Conservation (phyloP, 1,139 yeast genomes). For the Magnusiomyces tetraspermus region DNA sequence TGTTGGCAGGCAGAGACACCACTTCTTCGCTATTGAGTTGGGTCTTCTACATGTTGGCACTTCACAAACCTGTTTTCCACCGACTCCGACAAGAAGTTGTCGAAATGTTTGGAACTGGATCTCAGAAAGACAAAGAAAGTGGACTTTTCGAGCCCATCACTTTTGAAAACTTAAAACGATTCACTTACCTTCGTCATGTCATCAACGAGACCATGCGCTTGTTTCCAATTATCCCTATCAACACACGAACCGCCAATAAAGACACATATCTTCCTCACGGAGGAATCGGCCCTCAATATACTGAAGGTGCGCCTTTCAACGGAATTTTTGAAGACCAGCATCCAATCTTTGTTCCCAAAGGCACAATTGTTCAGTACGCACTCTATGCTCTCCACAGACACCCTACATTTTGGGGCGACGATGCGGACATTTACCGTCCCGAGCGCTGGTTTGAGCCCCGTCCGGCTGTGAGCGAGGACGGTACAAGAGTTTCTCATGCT, state of each 20-base stretch:
- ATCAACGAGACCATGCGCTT: constrained; percentile 45
- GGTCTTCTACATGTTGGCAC: constrained; percentile 39
- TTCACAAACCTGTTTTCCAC: constrained; percentile 36
- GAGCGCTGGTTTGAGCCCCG: constrained; percentile 40
- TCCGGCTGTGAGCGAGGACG: constrained; percentile 20
- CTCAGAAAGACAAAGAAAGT: constrained; percentile 7
- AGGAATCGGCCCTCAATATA: constrained; percentile 38
- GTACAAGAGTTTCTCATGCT: too few relatives aligned
- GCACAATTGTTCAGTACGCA: constrained; percentile 39
- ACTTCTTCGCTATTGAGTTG: constrained; percentile 48
- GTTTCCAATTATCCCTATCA: constrained; percentile 49
- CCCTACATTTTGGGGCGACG: constrained; percentile 41
- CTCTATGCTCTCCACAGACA: constrained; percentile 36
- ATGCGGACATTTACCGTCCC: constrained; percentile 41
- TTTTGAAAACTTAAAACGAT: constrained; percentile 43
- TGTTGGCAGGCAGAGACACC: constrained; percentile 51
- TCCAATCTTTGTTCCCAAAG: constrained; percentile 42
- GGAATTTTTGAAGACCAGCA: too few relatives aligned
- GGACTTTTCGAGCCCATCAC: constrained; percentile 21
- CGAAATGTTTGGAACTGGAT: constrained; percentile 22
- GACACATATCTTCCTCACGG: constrained; percentile 46
- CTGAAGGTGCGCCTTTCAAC: too few relatives aligned
- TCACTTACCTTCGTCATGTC: constrained; percentile 41
- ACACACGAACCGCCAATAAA: constrained; percentile 39
- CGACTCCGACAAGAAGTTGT: constrained; percentile 37